Evolutionary conservation across 1,284 basidiomycete species (phyloP).

Genomic region (Marasmius oreades): DNA sequence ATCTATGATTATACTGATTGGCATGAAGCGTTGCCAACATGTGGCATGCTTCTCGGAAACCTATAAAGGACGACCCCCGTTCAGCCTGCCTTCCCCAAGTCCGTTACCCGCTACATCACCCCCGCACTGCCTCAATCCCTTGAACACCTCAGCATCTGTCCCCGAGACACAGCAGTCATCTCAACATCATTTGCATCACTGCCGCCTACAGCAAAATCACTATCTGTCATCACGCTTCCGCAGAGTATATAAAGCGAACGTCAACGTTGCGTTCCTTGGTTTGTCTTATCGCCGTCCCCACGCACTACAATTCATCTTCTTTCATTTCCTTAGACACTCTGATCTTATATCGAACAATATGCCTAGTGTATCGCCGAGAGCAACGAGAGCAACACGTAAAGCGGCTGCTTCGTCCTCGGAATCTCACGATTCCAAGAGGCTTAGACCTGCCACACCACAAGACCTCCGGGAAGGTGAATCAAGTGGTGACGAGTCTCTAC

Average conservation of each 20-base stretch:
- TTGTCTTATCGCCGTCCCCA: not conserved
- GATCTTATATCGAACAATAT: not conserved
- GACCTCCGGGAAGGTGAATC: conserved; percentile 34
- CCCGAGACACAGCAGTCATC: not conserved
- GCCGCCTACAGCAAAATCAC: not conserved
- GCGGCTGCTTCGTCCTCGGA: not conserved
- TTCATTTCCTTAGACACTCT: not conserved
- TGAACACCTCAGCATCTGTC: not conserved
- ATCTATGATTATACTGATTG: too few relatives aligned
- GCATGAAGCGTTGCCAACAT: too few relatives aligned
- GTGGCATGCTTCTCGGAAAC: not conserved
- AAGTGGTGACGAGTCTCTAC: conserved; percentile 28
- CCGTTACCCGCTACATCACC: not conserved
- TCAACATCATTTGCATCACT: not conserved
- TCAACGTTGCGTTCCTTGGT: not conserved
- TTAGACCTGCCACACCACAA: conserved; percentile 30
- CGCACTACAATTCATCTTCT: not conserved
- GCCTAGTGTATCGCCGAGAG: conserved; percentile 5
- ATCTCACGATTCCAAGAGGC: conserved; percentile 14
- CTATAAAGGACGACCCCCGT: not conserved
- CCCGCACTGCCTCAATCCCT: not conserved
- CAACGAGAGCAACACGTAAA: conserved; percentile 7
- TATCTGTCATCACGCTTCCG: not conserved
- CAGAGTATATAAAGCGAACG: not conserved
- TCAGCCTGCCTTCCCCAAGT: not conserved